Evolutionary conservation across 345 rosid species (phyloP).

Genomic region (Acer yangbiense): DNA sequence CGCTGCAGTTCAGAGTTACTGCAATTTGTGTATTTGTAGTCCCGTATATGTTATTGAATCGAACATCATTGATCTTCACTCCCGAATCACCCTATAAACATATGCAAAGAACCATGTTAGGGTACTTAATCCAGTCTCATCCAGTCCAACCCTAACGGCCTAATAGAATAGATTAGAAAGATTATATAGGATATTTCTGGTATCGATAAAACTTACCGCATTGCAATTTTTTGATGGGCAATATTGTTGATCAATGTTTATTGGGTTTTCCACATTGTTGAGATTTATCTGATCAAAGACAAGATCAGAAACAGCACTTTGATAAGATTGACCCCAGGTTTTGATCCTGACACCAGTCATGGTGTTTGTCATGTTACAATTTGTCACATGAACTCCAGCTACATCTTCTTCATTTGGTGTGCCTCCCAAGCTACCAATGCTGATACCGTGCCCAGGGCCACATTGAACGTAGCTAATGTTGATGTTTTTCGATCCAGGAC

Average conservation of each 20-base stretch:
- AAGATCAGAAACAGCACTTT: too few relatives aligned
- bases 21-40: constrained; percentile 19
- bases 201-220: too few relatives aligned
- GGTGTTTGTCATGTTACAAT: neutral
- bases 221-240: too few relatives aligned
- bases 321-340: too few relatives aligned
- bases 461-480: constrained; percentile 18
- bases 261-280: too few relatives aligned
- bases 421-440: constrained; percentile 5
- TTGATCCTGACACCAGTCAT: neutral
- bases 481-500: constrained; percentile 17
- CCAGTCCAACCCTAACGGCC: too few relatives aligned
- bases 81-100: constrained; percentile 4
- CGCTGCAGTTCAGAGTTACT: constrained; percentile 25
- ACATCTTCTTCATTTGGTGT: neutral
- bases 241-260: too few relatives aligned
- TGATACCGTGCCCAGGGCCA: constrained; percentile 42
- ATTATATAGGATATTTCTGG: too few relatives aligned
- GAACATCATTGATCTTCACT: constrained; percentile 21
- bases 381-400: neutral
- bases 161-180: too few relatives aligned
- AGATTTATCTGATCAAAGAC: too few relatives aligned
- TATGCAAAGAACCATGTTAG: too few relatives aligned
- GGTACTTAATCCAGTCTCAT: too few relatives aligned
- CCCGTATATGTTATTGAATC: constrained; percentile 25